Conservation (phyloP, 164 flowering plant species). For the Echeveria elegans region DNA sequence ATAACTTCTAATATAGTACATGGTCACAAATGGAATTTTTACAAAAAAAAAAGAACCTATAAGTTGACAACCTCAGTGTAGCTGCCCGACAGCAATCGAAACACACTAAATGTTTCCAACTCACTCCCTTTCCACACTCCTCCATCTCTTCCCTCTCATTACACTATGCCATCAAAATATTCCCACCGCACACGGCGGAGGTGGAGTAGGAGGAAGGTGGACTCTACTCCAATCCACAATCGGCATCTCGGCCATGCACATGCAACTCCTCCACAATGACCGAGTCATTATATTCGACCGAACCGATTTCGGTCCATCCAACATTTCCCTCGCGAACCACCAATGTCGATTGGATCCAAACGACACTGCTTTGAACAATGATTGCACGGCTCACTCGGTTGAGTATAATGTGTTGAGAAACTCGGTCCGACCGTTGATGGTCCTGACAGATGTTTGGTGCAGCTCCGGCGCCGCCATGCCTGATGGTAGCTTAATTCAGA, state of each 20-base stretch:
- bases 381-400: constrained; percentile 9
- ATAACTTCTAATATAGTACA: neutral
- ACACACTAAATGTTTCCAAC: neutral
- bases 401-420: constrained; percentile 4
- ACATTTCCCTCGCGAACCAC: neutral
- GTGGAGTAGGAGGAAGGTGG: neutral
- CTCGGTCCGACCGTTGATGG: constrained; percentile 8
- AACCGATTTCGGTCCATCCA: constrained; percentile 6
- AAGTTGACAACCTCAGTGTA: neutral
- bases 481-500: neutral
- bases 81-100: neutral
- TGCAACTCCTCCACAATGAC: constrained; percentile 8
- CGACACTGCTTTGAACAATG: neutral
- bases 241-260: constrained; percentile 8
- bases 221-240: neutral
- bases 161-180: neutral
- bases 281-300: constrained; percentile 4
- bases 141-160: neutral
- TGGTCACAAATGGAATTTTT: neutral
- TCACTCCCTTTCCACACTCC: neutral
- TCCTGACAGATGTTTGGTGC: constrained; percentile 6
- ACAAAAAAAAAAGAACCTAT: neutral
- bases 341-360: neutral
- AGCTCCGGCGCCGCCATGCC: constrained; percentile 6
- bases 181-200: neutral